Evolutionary conservation across 177 flowering plant species (phyloP).

Genomic region (Vitis hybrid): DNA sequence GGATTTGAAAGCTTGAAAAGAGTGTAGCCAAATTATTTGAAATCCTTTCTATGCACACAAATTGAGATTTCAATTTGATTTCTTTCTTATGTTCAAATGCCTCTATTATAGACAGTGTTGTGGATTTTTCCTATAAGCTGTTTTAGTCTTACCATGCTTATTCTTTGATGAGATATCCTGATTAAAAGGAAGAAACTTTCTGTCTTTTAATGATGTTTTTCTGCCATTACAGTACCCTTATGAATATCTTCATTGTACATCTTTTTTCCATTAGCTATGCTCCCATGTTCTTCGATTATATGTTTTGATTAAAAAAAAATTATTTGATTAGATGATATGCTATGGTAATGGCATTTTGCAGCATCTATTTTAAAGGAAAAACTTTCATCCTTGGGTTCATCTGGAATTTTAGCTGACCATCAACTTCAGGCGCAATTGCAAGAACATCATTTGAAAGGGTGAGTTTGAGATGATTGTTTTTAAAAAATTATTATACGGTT

Average conservation of each 20-base stretch:
- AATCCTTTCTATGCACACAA: too few relatives aligned
- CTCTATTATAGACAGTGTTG: too few relatives aligned
- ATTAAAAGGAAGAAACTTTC: too few relatives aligned
- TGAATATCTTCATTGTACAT: background rate
- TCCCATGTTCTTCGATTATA: background rate
- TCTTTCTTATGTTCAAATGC: too few relatives aligned
- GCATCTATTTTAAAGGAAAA: slow-evolving; percentile 97
- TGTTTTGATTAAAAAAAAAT: too few relatives aligned
- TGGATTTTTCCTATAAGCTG: too few relatives aligned
- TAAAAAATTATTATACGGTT: background rate
- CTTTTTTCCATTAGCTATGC: background rate
- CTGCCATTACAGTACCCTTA: background rate
- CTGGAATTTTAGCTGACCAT: slow-evolving; percentile 97
- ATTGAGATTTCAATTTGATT: too few relatives aligned
- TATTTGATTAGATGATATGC: slow-evolving; percentile 5
- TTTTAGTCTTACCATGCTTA: too few relatives aligned
- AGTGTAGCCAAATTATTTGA: too few relatives aligned
- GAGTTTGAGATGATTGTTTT: slow-evolving; percentile 24
- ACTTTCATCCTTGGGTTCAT: slow-evolving; percentile 88
- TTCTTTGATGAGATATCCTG: too few relatives aligned
- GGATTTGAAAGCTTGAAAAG: too few relatives aligned
- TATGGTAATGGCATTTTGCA: slow-evolving; percentile 41
- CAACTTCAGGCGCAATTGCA: slow-evolving; percentile 94
- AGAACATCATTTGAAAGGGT: slow-evolving; percentile 96
- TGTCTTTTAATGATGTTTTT: background rate